Evolutionary conservation across 305 asterid genomes (phyloP).

Genomic region (Salvia sclarea): DNA sequence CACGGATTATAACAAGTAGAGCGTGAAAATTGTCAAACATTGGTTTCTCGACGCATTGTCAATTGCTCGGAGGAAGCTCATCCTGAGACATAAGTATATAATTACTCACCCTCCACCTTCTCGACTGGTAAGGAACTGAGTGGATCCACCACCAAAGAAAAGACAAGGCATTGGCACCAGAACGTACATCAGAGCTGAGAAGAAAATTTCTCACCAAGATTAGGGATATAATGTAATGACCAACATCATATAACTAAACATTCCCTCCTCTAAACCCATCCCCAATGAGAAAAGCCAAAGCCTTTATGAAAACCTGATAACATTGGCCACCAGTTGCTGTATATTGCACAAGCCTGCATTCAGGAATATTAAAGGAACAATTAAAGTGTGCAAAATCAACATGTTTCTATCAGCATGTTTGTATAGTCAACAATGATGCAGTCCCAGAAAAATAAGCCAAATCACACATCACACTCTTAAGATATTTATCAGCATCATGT

Average conservation of each 20-base stretch:
- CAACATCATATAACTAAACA: not conserved
- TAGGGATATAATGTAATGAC: slow-evolving; percentile 13
- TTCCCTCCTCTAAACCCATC: not conserved
- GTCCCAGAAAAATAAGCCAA: not conserved
- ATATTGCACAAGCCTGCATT: slow-evolving; percentile 90
- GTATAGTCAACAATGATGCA: not conserved
- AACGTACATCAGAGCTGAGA: slow-evolving; percentile 94
- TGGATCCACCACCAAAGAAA: slow-evolving; percentile 96
- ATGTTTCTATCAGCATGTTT: slow-evolving; percentile 8
- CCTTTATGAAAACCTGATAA: slow-evolving; percentile 64
- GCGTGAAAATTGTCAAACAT: not conserved
- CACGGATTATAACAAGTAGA: not conserved
- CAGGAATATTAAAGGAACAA: slow-evolving; percentile 20
- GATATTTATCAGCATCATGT: not conserved
- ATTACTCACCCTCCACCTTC: slow-evolving; percentile 95
- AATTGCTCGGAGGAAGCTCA: too few species aligned
- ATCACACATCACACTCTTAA: slow-evolving; percentile 3
- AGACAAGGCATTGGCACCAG: slow-evolving; percentile 98
- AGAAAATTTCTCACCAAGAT: slow-evolving; percentile 27
- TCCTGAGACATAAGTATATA: slow-evolving; percentile 12
- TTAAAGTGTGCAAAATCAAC: slow-evolving; percentile 16
- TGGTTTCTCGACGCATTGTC: not conserved
- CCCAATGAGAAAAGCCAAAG: not conserved
- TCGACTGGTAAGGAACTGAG: slow-evolving; percentile 86
- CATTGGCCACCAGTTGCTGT: slow-evolving; percentile 98